Base-by-base conservation (phyloP, 228 moss, liverwort and hornwort genomes). In the Sphagnum fallax region DNA sequence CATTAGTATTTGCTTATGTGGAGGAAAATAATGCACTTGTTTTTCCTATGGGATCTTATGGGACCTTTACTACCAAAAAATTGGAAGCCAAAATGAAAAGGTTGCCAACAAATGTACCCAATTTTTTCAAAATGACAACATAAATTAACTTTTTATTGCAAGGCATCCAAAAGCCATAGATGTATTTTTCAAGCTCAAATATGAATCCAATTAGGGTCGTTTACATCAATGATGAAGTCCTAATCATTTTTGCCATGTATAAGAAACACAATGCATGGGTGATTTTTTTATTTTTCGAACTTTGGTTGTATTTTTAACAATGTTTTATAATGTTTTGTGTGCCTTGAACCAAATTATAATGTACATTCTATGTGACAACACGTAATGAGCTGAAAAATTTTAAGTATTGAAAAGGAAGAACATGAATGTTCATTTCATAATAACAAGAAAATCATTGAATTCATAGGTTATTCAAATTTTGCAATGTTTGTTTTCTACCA, bases 141-240 rank as follows among this genome's bases (percentile, higher is more conserved):
- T 62, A 76, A 10, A 65, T 90, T 32, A 79, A 90, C 52, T 61
- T 57, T 7, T 87, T 90, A 64, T 68, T 98, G 87, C 74, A 73
- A 50, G 76, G 67, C 16, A 81, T 93, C 1, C 9, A 84, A 47
- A 88, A 74, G 65, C 93, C 97, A 13, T 98, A 93, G 97, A 51
- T 97, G 52, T 97, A 93, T 71, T 73, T 97, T 76, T 82, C 97
- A 74, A 91, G 91, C 53, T 93, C 97, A 14, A 93, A 93, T 0
- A 72, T 88, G 65, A 82, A 76, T 58, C 91, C 93, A 49, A 93
- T 93, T 6, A 91, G 97, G 47, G 83, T 84, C 8, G 81, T 74
- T 50, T 98, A 91, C 75, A 72, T 87, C 6, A 75, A 80, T 60
- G 69, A 81, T 73, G 97, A 98, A 58, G 79, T 98, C 51, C 52